Evolutionary conservation across 257 asterid species (phyloP).

Genomic region (Solanum megistacrolobum): DNA sequence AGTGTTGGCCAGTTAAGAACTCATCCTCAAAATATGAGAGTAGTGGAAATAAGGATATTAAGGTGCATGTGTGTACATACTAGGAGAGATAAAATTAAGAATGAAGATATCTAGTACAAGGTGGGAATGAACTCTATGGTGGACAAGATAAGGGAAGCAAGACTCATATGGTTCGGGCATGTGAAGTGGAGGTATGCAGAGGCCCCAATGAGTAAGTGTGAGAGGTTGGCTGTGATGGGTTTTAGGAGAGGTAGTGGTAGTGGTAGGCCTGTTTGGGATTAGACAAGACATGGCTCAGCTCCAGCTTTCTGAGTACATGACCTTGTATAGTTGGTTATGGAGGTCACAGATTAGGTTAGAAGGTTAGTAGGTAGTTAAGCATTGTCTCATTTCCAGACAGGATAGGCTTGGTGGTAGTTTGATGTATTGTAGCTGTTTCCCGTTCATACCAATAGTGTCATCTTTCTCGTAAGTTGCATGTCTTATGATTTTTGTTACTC

Average conservation of each 20-base stretch:
- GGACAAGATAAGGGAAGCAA: background rate
- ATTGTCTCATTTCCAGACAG: background rate
- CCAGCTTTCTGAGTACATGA: background rate
- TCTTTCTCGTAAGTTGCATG: background rate
- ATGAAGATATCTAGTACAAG: background rate
- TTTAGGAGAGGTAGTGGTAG: background rate
- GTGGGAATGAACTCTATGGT: background rate
- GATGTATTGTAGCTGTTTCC: background rate
- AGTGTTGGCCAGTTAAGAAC: background rate
- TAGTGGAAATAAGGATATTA: background rate
- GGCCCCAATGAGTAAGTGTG: background rate
- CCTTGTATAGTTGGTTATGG: background rate
- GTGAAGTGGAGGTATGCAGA: background rate
- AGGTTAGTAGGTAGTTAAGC: background rate
- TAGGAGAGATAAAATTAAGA: background rate
- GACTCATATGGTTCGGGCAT: background rate
- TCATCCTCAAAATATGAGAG: background rate
- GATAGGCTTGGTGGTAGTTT: background rate
- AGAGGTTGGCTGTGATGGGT: background rate
- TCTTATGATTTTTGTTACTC: background rate
- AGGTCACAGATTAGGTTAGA: background rate
- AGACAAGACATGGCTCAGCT: background rate
- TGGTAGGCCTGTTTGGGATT: background rate
- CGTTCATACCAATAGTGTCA: background rate
- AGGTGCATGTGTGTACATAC: background rate